Base-by-base conservation (phyloP, 202 grass and related monocot species). In the Dendrocalamus latiflorus region DNA sequence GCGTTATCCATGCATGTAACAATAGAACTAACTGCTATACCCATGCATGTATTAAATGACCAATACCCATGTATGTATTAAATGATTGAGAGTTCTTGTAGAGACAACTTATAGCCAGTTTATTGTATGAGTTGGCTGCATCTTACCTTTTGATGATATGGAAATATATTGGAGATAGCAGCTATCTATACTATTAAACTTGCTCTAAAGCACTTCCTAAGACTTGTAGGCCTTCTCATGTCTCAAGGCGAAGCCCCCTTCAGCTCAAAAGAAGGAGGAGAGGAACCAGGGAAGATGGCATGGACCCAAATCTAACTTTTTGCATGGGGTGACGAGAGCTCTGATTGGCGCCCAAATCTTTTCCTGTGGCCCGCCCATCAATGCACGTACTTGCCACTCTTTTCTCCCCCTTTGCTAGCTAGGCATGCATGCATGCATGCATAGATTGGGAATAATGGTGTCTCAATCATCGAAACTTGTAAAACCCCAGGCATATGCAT, bases 381-480 rank as follows among this genome's bases (percentile, higher is more conserved):
- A 83, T 42, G 24, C 44, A 83, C 18, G 57, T 67, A 54, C 33
- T 50, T 51, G 41, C 42, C 70, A 30, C n/a, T 28, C 45, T 75
- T 45, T 39, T 33, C 5, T 51, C 6, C 58, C 15, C 0, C 22
- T 34, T 13, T 49, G 34, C 42, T 66, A 58, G 53, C 20, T 33
- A 28, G n/a, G n/a, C n/a, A 13, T n/a, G 54, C 57, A 34, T 8
- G 51, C 68, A 51, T 26, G 55, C n/a, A n/a, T n/a, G 6, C 1
- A 22, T 55, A 8, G 20, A 55, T 22, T 2, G 56, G 65, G 37
- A 71, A 72, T 45, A 28, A 33, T 83, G 79, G 72, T 26, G 79
- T 72, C 45, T 55, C 63, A 0, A 83, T 78, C 79, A 43, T 88
- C 79, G n/a, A n/a, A n/a, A n/a, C n/a, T n/a, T n/a, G n/a, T n/a